Evolutionary conservation across 768 basidiomycete species (phyloP).

Genomic region (Naganishia randhawae): DNA sequence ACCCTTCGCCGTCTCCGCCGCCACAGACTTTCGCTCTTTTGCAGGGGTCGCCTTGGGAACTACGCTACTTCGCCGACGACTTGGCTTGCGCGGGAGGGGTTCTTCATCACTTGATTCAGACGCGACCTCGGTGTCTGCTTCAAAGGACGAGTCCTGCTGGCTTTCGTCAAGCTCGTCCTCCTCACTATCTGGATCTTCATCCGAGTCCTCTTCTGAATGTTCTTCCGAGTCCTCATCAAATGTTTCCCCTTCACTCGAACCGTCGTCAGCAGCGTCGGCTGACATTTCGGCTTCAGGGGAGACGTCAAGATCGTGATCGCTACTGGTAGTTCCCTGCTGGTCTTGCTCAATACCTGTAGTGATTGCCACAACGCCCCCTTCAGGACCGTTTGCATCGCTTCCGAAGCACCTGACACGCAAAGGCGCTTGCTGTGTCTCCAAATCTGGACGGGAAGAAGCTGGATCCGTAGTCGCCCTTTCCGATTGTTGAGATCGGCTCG

Average conservation of each 20-base stretch:
- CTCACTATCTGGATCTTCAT: conserved; percentile 11
- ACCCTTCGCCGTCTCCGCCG: too few relatives aligned
- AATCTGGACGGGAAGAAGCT: not conserved
- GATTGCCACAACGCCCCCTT: not conserved
- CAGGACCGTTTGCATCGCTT: not conserved
- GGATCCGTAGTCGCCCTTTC: not conserved
- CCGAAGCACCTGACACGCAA: not conserved
- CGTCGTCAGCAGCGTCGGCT: not conserved
- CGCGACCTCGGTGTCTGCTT: conserved; percentile 11
- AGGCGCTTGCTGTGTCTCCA: not conserved
- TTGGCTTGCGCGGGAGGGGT: conserved; percentile 11
- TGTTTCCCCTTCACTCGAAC: not conserved
- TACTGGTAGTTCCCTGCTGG: not conserved
- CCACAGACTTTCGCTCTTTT: conserved; percentile 18
- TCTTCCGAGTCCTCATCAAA: conserved; percentile 12
- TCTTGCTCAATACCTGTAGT: not conserved
- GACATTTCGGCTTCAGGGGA: not conserved
- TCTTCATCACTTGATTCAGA: conserved; percentile 24
- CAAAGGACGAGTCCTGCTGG: conserved; percentile 19
- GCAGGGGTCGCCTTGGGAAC: not conserved
- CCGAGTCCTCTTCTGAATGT: conserved; percentile 4
- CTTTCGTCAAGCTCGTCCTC: conserved; percentile 21
- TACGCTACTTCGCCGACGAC: conserved; percentile 24
- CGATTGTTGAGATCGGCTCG: not conserved
- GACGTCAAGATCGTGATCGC: not conserved